Conservation (phyloP, 495 filamentous ascomycete genomes). For the Saxispiralis lemnorum region DNA sequence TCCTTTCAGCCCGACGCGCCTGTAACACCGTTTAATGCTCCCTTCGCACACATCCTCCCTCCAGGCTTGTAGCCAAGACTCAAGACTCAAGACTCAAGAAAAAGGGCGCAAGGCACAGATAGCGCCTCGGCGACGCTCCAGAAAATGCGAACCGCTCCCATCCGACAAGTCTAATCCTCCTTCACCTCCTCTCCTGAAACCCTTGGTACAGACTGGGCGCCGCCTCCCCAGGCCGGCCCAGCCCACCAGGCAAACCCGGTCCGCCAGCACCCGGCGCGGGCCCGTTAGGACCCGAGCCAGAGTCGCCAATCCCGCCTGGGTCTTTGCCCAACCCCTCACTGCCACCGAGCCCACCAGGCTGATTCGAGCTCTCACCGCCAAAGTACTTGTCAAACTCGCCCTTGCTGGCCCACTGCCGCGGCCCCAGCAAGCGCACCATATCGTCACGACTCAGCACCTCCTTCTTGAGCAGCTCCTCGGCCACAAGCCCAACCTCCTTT, state of each 20-base stretch:
- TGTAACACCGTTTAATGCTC: too few species aligned
- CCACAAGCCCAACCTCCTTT: conserved; percentile 69
- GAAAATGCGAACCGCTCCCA: too few species aligned
- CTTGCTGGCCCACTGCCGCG: conserved; percentile 61
- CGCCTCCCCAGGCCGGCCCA: background rate
- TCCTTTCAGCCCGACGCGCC: too few species aligned
- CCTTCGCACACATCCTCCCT: too few species aligned
- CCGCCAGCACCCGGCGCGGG: background rate
- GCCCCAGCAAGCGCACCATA: conserved; percentile 71
- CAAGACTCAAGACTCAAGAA: too few species aligned
- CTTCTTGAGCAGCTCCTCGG: conserved; percentile 81
- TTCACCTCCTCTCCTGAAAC: background rate
- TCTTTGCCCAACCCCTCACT: background rate
- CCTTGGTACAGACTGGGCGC: background rate
- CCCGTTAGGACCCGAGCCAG: background rate
- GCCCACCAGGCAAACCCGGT: background rate
- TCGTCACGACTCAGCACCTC: conserved; percentile 83
- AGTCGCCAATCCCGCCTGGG: conserved; percentile 1
- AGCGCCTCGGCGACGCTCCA: too few species aligned
- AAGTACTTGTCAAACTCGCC: conserved; percentile 92
- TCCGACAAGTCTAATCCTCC: background rate
- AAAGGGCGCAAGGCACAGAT: too few species aligned
- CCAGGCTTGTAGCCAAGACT: too few species aligned
- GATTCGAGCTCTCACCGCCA: conserved; percentile 10
- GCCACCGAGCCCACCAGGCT: conserved; percentile 1